Conservation (phyloP, 305 asterid species). For the Fraxinus greggii region DNA sequence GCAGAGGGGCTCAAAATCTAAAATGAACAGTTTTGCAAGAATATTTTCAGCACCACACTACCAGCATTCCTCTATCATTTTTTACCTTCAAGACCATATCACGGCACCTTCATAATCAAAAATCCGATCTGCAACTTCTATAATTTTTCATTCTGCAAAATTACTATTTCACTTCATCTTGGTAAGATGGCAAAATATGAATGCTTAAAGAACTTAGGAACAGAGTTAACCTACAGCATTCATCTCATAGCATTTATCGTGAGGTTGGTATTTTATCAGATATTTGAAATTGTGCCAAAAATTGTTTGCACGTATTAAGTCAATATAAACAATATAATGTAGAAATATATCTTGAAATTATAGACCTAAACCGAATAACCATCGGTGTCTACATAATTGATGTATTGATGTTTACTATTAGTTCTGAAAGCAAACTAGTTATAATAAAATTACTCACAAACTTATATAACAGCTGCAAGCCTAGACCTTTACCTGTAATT, state of each 20-base stretch:
- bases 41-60: background rate
- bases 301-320: background rate
- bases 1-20: background rate
- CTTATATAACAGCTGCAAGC: conserved; percentile 16
- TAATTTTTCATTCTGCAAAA: background rate
- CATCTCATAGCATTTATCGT: conserved; percentile 11
- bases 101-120: background rate
- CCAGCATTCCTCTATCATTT: background rate
- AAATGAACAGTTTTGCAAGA: background rate
- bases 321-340: conserved; percentile 1
- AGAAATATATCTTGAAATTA: background rate
- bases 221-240: conserved; percentile 12
- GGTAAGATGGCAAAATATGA: background rate
- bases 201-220: background rate
- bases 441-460: background rate
- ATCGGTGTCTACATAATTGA: background rate
- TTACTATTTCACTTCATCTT: background rate
- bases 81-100: background rate
- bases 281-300: conserved; percentile 4
- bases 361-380: background rate
- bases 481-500: conserved; percentile 68
- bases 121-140: background rate
- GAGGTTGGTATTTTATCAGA: conserved; percentile 1
- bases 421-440: conserved; percentile 9
- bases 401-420: background rate